Conservation (phyloP, 75 land plant species). For the Sequoiadendron giganteum region DNA sequence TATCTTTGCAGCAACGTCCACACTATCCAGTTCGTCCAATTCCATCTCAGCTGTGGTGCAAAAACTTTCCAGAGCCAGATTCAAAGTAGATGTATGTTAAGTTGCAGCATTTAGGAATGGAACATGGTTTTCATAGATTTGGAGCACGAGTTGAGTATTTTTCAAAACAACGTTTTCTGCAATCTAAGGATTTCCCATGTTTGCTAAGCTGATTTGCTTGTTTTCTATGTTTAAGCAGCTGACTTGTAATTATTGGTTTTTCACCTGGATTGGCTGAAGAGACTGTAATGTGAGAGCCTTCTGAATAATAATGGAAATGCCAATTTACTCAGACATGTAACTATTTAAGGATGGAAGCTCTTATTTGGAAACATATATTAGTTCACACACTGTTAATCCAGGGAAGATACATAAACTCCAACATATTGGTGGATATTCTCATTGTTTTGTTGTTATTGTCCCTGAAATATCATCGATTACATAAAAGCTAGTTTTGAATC, state of each 20-base stretch:
- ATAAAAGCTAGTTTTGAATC: neutral
- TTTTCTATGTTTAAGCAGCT: neutral
- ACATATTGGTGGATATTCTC: neutral
- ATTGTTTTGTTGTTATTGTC: neutral
- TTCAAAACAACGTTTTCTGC: neutral
- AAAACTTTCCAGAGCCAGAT: conserved; percentile 45
- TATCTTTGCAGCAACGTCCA: conserved; percentile 66
- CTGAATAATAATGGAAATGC: neutral
- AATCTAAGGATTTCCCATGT: neutral
- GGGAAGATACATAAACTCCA: neutral
- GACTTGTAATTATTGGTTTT: neutral
- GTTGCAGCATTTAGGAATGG: neutral
- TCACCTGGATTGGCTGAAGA: neutral
- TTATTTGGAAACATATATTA: neutral
- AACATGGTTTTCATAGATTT: conserved; percentile 2
- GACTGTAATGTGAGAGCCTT: neutral
- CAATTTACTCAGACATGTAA: neutral
- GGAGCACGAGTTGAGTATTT: neutral
- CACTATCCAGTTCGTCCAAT: conserved; percentile 62
- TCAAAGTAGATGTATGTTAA: conserved; percentile 5
- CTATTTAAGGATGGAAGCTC: neutral
- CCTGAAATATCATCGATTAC: neutral
- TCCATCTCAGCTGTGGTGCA: conserved; percentile 86
- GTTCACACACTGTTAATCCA: neutral
- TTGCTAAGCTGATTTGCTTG: neutral